Evolutionary conservation across 805 yeast species (phyloP).

Genomic region (Helenozyma baotianmanensis): DNA sequence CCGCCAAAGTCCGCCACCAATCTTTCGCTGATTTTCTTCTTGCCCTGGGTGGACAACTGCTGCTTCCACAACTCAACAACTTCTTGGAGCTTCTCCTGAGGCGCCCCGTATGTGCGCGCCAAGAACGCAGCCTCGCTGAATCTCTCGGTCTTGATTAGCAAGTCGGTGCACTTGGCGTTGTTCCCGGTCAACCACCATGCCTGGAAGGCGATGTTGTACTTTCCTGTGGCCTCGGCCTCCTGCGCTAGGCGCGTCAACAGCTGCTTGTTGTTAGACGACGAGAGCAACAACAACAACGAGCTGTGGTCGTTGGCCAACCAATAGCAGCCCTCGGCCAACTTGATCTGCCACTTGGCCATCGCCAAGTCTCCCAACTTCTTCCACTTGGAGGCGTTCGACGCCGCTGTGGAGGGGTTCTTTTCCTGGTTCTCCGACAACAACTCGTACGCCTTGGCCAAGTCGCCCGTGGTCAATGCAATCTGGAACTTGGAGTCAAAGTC

Average conservation of each 20-base stretch:
- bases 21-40: slow-evolving; percentile 57
- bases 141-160: slow-evolving; percentile 66
- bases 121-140: slow-evolving; percentile 82
- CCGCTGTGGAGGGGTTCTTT: slow-evolving; percentile 45
- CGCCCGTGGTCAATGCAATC: slow-evolving; percentile 72
- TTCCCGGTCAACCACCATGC: slow-evolving; percentile 87
- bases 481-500: slow-evolving; percentile 92
- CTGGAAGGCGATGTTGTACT: slow-evolving; percentile 86
- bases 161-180: slow-evolving; percentile 53
- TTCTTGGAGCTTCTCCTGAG: slow-evolving; percentile 36
- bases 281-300: slow-evolving; percentile 73
- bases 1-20: slow-evolving; percentile 40
- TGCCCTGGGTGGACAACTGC: slow-evolving; percentile 46
- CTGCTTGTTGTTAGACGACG: slow-evolving; percentile 68
- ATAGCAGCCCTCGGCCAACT: slow-evolving; percentile 75
- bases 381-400: slow-evolving; percentile 59
- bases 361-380: slow-evolving; percentile 87
- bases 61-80: slow-evolving; percentile 67
- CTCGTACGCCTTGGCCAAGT: slow-evolving; percentile 66
- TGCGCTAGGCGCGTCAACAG: slow-evolving; percentile 62
- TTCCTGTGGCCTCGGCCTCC: slow-evolving; percentile 66
- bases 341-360: slow-evolving; percentile 70
- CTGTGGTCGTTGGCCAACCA: slow-evolving; percentile 76
- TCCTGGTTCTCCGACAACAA: slow-evolving; percentile 30
- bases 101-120: slow-evolving; percentile 60